A percentile compares a stretch with the other conserved stretches of the same genome.
Conservation (phyloP, 768 basidiomycete genomes). For the Pleurotus giganteus region DNA sequence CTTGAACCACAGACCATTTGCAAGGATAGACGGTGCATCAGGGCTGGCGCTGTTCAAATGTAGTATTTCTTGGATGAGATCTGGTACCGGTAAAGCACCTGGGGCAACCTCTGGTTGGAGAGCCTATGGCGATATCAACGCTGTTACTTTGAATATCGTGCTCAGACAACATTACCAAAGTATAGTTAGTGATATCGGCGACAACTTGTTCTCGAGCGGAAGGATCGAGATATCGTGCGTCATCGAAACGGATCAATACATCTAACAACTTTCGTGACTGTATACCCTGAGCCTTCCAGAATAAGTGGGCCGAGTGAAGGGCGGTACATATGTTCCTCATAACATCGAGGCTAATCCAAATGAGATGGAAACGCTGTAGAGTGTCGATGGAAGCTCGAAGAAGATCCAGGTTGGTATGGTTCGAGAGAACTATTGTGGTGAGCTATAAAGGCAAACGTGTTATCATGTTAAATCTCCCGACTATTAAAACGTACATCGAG, state of each 20-base stretch:
- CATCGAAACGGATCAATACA: slow-evolving; percentile 64
- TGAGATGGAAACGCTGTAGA: slow-evolving; percentile 65
- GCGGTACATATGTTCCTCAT: slow-evolving; percentile 53
- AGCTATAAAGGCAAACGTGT: slow-evolving; percentile 32
- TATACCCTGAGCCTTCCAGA: slow-evolving; percentile 62
- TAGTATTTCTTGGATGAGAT: slow-evolving; percentile 61
- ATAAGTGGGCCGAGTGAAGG: slow-evolving; percentile 59
- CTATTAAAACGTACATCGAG: slow-evolving; percentile 54
- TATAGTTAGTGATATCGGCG: slow-evolving; percentile 59
- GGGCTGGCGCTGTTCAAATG: slow-evolving; percentile 55
- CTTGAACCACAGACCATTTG: slow-evolving; percentile 80
- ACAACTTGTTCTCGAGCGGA: slow-evolving; percentile 57
- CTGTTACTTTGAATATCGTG: neutral
- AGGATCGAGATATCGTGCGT: slow-evolving; percentile 51
- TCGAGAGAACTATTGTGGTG: slow-evolving; percentile 51
- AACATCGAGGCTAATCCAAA: slow-evolving; percentile 78
- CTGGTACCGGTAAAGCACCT: slow-evolving; percentile 38
- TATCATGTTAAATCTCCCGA: neutral
- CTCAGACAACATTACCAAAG: slow-evolving; percentile 41
- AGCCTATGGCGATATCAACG: slow-evolving; percentile 30
- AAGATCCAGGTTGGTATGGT: slow-evolving; percentile 48
- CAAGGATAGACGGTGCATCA: slow-evolving; percentile 67
- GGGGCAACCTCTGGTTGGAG: slow-evolving; percentile 42
- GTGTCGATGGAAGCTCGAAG: slow-evolving; percentile 66
- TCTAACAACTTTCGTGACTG: slow-evolving; percentile 65